Conservation (phyloP, 1,284 basidiomycete genomes). For the Tilletia caries region DNA sequence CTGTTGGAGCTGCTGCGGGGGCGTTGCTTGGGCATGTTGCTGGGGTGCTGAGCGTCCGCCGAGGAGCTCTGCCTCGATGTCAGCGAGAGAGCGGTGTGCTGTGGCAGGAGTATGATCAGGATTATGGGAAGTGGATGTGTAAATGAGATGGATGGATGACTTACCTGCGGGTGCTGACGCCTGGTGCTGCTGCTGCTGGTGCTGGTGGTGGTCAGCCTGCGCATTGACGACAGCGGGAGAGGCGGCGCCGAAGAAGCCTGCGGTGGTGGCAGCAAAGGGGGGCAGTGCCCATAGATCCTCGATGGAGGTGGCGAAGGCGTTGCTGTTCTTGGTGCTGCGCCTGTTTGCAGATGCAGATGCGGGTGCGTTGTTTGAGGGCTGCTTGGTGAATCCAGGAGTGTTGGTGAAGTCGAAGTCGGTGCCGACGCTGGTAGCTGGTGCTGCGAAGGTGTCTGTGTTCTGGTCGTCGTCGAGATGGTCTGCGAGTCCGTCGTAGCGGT, state of each 20-base stretch:
- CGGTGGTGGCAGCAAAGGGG: constrained; percentile 18
- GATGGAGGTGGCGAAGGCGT: constrained; percentile 47
- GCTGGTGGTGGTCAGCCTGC: neutral
- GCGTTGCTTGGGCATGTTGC: neutral
- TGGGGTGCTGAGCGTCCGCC: constrained; percentile 4
- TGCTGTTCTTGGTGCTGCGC: constrained; percentile 25
- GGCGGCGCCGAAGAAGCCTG: too few species aligned
- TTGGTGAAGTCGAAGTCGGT: constrained; percentile 85
- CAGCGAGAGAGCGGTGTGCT: constrained; percentile 7
- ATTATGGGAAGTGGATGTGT: neutral
- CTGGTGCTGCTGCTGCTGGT: too few species aligned
- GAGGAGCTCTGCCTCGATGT: constrained; percentile 8
- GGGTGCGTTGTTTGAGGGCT: neutral
- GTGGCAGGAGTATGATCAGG: neutral
- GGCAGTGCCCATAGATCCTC: constrained; percentile 52
- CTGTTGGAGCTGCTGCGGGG: constrained; percentile 2
- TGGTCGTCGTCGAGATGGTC: constrained; percentile 82
- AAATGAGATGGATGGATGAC: neutral
- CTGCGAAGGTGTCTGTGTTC: constrained; percentile 84
- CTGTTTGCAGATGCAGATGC: constrained; percentile 16
- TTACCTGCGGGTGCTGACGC: neutral
- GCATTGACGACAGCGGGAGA: too few species aligned
- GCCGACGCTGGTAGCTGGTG: constrained; percentile 59
- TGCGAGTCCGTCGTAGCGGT: constrained; percentile 83
- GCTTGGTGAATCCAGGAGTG: constrained; percentile 29